Conservation (phyloP, 129 eudicot species). For the Ambrosia artemisiifolia region DNA sequence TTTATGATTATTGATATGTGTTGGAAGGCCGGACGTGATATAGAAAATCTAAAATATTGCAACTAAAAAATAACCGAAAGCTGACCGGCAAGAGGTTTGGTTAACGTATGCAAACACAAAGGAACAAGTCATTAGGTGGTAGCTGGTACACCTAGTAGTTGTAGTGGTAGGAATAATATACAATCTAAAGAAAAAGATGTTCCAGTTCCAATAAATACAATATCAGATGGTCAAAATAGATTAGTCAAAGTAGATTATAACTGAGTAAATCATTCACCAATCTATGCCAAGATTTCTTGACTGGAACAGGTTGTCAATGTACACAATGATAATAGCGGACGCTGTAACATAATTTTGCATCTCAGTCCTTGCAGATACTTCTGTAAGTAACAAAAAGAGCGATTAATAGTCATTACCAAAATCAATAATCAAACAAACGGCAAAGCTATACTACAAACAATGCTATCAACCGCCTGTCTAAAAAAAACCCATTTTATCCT, state of each 20-base stretch:
- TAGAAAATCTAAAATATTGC: too few relatives aligned
- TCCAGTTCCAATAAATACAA: not conserved
- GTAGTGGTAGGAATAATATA: not conserved
- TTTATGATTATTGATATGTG: too few relatives aligned
- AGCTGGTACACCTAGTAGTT: not conserved
- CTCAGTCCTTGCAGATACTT: slow-evolving; percentile 62
- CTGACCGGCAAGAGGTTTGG: too few relatives aligned
- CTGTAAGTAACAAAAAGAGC: slow-evolving; percentile 37
- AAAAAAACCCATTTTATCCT: too few relatives aligned
- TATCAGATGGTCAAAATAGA: not conserved
- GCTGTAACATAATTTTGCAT: slow-evolving; percentile 78
- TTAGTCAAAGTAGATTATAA: not conserved
- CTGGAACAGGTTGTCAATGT: slow-evolving; percentile 73
- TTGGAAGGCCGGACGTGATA: too few relatives aligned
- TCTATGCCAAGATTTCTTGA: slow-evolving; percentile 74
- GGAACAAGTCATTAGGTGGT: not conserved
- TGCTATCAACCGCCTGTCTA: not conserved
- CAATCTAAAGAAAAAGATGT: not conserved
- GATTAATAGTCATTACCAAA: slow-evolving; percentile 1
- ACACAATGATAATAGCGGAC: slow-evolving; percentile 52
- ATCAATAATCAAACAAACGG: slow-evolving; percentile 2
- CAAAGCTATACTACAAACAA: not conserved
- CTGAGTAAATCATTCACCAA: slow-evolving; percentile 49
- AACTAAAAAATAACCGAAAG: too few relatives aligned
- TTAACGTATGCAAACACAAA: too few relatives aligned